Conservation (phyloP, 2,329 filamentous ascomycete genomes). For the Monascus ruber region DNA sequence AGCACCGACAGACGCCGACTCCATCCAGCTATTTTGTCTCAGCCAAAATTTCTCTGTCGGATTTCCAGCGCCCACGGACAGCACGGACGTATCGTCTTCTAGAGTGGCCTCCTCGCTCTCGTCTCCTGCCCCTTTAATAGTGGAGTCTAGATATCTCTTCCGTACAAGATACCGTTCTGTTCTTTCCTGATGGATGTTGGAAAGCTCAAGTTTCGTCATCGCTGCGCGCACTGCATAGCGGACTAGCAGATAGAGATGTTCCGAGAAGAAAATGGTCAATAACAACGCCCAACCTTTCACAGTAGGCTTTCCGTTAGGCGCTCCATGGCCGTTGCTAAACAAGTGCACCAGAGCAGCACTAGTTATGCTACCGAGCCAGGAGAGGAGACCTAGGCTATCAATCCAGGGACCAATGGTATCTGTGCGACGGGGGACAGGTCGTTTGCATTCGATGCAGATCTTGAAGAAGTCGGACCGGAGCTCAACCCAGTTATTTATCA, state of each 20-base stretch:
- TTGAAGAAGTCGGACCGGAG: constrained; percentile 90
- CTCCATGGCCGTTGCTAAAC: constrained; percentile 58
- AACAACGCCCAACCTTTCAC: constrained; percentile 74
- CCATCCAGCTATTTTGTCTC: constrained; percentile 33
- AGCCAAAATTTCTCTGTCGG: constrained; percentile 32
- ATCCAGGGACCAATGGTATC: constrained; percentile 97
- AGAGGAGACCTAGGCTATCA: constrained; percentile 72
- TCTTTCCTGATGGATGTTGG: constrained; percentile 74
- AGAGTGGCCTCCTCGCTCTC: constrained; percentile 11
- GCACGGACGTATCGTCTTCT: constrained; percentile 31
- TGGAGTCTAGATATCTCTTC: constrained; percentile 58
- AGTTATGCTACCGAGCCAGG: constrained; percentile 87
- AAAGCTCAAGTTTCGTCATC: constrained; percentile 71
- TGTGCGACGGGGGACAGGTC: constrained; percentile 77
- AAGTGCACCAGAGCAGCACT: constrained; percentile 81
- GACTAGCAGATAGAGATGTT: constrained; percentile 77
- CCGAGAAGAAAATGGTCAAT: constrained; percentile 69
- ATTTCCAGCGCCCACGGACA: constrained; percentile 21
- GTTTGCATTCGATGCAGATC: constrained; percentile 80
- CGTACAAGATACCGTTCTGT: constrained; percentile 70
- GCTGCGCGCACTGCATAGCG: constrained; percentile 61
- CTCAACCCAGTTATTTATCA: constrained; percentile 95
- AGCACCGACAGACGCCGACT: constrained; percentile 29
- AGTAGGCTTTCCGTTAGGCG: constrained; percentile 37
- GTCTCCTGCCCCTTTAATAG: constrained; percentile 9